Evolutionary conservation across 1,284 basidiomycete genomes (phyloP).

Genomic region (Cerioporus squamosus): DNA sequence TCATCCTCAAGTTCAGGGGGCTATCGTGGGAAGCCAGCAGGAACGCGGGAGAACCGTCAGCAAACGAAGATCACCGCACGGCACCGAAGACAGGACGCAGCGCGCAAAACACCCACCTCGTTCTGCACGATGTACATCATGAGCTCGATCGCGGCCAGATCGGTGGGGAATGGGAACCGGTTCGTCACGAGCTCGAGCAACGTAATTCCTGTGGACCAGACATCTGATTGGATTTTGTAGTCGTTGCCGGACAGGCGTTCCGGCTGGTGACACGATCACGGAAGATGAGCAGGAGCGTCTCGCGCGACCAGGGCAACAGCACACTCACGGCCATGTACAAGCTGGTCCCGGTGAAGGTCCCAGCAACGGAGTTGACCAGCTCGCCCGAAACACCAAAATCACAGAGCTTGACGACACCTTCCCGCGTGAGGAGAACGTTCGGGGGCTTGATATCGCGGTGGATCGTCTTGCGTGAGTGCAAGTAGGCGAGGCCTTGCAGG

Average conservation of each 20-base stretch:
- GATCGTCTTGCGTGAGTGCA: constrained; percentile 91
- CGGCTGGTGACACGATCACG: constrained; percentile 56
- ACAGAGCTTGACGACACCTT: constrained; percentile 90
- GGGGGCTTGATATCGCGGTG: constrained; percentile 99
- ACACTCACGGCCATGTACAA: constrained; percentile 95
- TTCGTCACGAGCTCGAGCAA: constrained; percentile 94
- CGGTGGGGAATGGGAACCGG: constrained; percentile 93
- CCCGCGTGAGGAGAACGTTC: constrained; percentile 87
- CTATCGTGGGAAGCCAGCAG: constrained; percentile 44
- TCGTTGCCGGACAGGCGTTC: constrained; percentile 90
- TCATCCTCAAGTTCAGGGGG: constrained; percentile 82
- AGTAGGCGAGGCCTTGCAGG: constrained; percentile 89
- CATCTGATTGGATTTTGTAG: constrained; percentile 94
- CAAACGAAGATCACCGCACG: constrained; percentile 13
- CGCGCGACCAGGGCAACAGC: constrained; percentile 15
- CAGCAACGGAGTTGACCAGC: constrained; percentile 88
- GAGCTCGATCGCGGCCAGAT: constrained; percentile 91
- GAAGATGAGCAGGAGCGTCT: constrained; percentile 20
- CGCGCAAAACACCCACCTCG: constrained; percentile 53
- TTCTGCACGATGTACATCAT: constrained; percentile 90
- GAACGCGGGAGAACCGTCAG: constrained; percentile 22
- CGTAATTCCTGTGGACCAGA: constrained; percentile 97
- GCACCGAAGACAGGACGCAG: constrained; percentile 8
- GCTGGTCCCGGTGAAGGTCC: constrained; percentile 96
- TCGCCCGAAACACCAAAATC: constrained; percentile 99